Evolutionary conservation across 2,329 filamentous ascomycete genomes (phyloP).

Genomic region (Pseudodiploospora longispora): DNA sequence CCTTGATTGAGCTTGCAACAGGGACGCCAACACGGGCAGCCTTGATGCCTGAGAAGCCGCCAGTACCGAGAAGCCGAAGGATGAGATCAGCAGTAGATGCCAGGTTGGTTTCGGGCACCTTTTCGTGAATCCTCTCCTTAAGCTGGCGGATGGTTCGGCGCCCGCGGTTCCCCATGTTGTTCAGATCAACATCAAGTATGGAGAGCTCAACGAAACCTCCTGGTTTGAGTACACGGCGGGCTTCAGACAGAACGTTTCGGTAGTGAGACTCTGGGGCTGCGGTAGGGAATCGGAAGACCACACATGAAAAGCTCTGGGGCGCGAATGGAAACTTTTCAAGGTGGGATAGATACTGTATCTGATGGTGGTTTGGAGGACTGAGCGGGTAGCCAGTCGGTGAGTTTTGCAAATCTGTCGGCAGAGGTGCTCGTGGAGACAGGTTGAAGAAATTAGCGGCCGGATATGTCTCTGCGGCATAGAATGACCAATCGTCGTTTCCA

Average conservation of each 20-base stretch:
- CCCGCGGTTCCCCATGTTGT: slow-evolving; percentile 70
- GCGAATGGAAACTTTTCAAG: slow-evolving; percentile 65
- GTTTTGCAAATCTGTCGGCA: slow-evolving; percentile 35
- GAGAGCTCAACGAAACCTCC: slow-evolving; percentile 73
- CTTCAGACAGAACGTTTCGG: slow-evolving; percentile 63
- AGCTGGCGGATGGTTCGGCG: slow-evolving; percentile 60
- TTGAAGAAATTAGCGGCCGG: slow-evolving; percentile 70
- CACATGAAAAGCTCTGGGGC: slow-evolving; percentile 64
- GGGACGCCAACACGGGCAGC: slow-evolving; percentile 72
- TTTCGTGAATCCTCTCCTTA: slow-evolving; percentile 61
- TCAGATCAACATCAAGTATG: slow-evolving; percentile 70
- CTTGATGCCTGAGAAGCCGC: slow-evolving; percentile 65
- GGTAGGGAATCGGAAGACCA: slow-evolving; percentile 69
- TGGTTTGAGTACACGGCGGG: slow-evolving; percentile 68
- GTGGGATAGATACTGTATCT: slow-evolving; percentile 60
- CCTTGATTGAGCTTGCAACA: slow-evolving; percentile 47
- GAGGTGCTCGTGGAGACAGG: slow-evolving; percentile 51
- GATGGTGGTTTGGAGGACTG: slow-evolving; percentile 63
- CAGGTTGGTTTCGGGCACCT: slow-evolving; percentile 52
- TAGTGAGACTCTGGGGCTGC: slow-evolving; percentile 62
- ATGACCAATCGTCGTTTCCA: slow-evolving; percentile 84
- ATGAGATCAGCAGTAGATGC: slow-evolving; percentile 53
- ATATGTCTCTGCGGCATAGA: slow-evolving; percentile 76
- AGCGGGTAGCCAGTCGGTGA: slow-evolving; percentile 41
- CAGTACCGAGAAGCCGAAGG: slow-evolving; percentile 57